These are phyloP conservation scores for Polytrichum formosum DNA, from an alignment of 225 moss, liverwort and hornwort species.

Conservation along the genomic window DNA sequence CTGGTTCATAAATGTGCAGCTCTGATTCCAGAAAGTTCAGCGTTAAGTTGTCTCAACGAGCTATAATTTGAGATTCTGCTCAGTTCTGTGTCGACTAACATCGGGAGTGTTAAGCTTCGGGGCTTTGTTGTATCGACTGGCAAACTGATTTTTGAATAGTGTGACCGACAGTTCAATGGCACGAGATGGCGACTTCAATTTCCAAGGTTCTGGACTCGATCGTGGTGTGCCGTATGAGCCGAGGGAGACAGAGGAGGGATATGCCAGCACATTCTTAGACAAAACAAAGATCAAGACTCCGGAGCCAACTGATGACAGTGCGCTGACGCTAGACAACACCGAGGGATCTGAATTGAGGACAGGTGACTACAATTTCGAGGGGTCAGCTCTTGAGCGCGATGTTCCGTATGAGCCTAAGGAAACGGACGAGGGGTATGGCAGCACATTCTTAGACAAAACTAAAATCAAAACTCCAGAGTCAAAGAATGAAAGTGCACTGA, in stretches of 20 bases:
- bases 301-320: slow-evolving; percentile 6
- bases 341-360: not conserved
- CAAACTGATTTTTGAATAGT: no score
- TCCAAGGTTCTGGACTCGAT: slow-evolving; percentile 9
- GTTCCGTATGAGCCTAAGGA: slow-evolving; percentile 6
- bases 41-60: no score
- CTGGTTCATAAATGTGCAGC: no score
- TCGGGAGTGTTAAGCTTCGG: no score
- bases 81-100: no score
- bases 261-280: slow-evolving; percentile 11
- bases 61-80: no score
- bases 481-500: slow-evolving; percentile 4
- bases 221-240: slow-evolving; percentile 6
- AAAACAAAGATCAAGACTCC: slow-evolving; percentile 12
- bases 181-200: slow-evolving; percentile 8
- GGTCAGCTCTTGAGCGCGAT: slow-evolving; percentile 12
- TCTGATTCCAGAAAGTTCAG: no score
- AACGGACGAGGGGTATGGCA: slow-evolving; percentile 11
- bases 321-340: slow-evolving; percentile 6
- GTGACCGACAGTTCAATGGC: not conserved
- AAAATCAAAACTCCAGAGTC: slow-evolving; percentile 13
- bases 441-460: slow-evolving; percentile 13
- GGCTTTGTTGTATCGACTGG: no score
- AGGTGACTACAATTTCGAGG: slow-evolving; percentile 13
- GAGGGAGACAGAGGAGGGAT: slow-evolving; percentile 11